phyloP scores from a whole-genome alignment of 2,329 filamentous ascomycete species.

The Epicoccum nigrum region DNA sequence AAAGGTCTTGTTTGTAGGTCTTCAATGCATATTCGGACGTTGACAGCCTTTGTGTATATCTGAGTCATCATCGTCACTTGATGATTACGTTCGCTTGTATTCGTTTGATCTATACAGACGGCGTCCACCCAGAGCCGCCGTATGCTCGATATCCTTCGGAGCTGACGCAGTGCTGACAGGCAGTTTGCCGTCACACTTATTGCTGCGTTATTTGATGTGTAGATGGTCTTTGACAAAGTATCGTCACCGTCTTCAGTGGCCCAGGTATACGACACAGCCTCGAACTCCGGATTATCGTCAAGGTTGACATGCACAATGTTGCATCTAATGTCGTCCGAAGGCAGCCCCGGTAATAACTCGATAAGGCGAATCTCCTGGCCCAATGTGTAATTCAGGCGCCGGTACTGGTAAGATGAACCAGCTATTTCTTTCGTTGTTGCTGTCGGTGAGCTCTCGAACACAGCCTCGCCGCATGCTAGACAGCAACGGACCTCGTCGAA shows the following conservation, averaged over 20 bases:
- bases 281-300: slow-evolving; percentile 19
- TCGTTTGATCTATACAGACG: background rate
- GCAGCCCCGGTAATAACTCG: slow-evolving; percentile 7
- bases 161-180: background rate
- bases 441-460: slow-evolving; percentile 6
- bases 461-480: slow-evolving; percentile 18
- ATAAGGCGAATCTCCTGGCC: background rate
- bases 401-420: background rate
- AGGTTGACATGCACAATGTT: slow-evolving; percentile 21
- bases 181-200: background rate
- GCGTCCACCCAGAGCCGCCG: background rate
- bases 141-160: background rate
- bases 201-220: background rate
- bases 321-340: slow-evolving; percentile 10
- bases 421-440: background rate
- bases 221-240: slow-evolving; percentile 1
- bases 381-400: background rate
- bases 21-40: background rate
- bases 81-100: slow-evolving; percentile 8
- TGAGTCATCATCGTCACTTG: slow-evolving; percentile 22
- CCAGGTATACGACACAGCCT: slow-evolving; percentile 19
- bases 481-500: slow-evolving; percentile 19
- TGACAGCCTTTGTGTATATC: slow-evolving; percentile 4
- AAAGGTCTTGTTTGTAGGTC: background rate
- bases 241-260: slow-evolving; percentile 7